A percentile compares a stretch with the other conserved stretches of the same genome.
These are phyloP conservation scores for Umbelopsis sp. DNA, from an alignment of 371 early-diverging fungal genomes.

Conservation along the genomic window DNA sequence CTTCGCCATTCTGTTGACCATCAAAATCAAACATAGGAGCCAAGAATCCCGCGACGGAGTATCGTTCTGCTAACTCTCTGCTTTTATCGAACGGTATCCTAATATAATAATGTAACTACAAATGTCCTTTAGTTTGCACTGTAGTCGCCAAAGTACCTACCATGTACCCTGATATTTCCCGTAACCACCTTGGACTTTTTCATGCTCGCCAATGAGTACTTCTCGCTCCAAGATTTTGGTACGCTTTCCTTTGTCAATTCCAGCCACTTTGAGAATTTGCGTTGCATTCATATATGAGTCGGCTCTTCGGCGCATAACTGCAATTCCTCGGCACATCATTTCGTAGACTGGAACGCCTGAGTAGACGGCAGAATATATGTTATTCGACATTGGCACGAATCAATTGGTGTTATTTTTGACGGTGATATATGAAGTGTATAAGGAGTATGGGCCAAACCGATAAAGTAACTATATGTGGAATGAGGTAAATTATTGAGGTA, in stretches of 20 bases:
- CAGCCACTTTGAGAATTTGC: slow-evolving; percentile 96
- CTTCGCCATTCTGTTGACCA: slow-evolving; percentile 35
- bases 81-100: slow-evolving; percentile 87
- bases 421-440: no score
- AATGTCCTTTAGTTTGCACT: background rate
- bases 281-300: slow-evolving; percentile 96
- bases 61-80: slow-evolving; percentile 71
- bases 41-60: slow-evolving; percentile 63
- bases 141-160: slow-evolving; percentile 38
- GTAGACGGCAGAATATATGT: slow-evolving; percentile 75
- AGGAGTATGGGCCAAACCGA: no score
- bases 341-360: slow-evolving; percentile 88
- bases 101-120: background rate
- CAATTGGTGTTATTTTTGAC: background rate
- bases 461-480: no score
- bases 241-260: slow-evolving; percentile 89
- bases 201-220: slow-evolving; percentile 81
- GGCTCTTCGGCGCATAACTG: slow-evolving; percentile 88
- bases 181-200: slow-evolving; percentile 98
- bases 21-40: slow-evolving; percentile 71
- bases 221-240: slow-evolving; percentile 93
- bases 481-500: no score
- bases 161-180: slow-evolving; percentile 97
- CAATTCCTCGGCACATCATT: slow-evolving; percentile 78
- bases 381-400: slow-evolving; percentile 21